phyloP scores from a whole-genome alignment of 306 rosid species.

The Pterocarpus macrocarpus region DNA sequence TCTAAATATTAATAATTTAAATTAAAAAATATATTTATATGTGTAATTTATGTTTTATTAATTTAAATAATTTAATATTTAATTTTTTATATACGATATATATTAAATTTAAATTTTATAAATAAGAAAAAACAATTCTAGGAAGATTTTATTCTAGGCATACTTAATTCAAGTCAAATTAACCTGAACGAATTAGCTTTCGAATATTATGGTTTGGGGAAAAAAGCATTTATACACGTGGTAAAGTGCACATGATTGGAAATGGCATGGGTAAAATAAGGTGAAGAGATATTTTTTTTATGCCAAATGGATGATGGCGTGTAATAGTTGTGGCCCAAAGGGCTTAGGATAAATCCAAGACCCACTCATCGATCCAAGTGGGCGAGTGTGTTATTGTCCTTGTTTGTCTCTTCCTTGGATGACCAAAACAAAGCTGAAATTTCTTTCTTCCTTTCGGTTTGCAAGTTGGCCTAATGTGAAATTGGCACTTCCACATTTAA shows the following conservation, averaged over 20 bases:
- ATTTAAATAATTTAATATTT: too few species aligned
- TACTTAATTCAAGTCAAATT: too few species aligned
- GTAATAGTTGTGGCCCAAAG: conserved; percentile 28
- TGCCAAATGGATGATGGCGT: neutral
- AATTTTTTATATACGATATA: too few species aligned
- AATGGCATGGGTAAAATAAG: neutral
- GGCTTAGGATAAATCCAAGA: neutral
- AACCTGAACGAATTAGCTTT: too few species aligned
- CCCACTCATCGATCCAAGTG: conserved; percentile 20
- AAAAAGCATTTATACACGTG: neutral
- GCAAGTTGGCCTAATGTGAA: neutral
- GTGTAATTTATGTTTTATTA: too few species aligned
- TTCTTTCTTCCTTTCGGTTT: neutral
- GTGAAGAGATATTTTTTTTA: neutral
- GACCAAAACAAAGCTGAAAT: conserved; percentile 16
- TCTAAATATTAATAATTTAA: too few species aligned
- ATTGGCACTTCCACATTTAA: neutral
- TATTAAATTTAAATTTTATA: too few species aligned
- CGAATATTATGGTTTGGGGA: too few species aligned
- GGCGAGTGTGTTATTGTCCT: neutral
- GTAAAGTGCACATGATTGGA: neutral
- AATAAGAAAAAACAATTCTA: too few species aligned
- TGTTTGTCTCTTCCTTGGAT: conserved; percentile 11
- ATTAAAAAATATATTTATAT: too few species aligned
- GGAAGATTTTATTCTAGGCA: too few species aligned